Base-by-base conservation (phyloP, 805 yeast genomes). In the Clavispora phyllophila region DNA sequence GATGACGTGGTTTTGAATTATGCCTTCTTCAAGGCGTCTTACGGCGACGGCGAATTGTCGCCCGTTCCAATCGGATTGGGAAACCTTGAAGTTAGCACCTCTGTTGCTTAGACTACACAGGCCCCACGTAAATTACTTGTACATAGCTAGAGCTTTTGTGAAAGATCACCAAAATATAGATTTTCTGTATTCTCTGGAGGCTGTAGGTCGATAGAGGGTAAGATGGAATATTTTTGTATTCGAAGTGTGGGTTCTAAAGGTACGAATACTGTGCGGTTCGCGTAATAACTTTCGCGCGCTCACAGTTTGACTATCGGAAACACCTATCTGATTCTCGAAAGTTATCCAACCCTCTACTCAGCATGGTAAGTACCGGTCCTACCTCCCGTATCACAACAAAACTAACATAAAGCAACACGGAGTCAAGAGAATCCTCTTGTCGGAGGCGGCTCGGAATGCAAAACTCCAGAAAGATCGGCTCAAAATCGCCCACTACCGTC, bases 1-100 rank as follows among this genome's bases (percentile, higher is more conserved):
- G 90, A 88, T 53, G 96, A 90, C 62, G 78, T 91, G 36, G 87
- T 89, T 9, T 75, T 93, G 56, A 95, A 91, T 66, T 91, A 91
- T 63, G 87, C 98, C 0, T 91, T 91, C 61, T 91, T 91, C 75
- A 84, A 73, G 58, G 82, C 82, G n/a, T 47, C 61, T 13, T 69
- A 70, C 45, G 50, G 64, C 18, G 74, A 66, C 40, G 72, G 70
- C 1, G 70, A 66, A 37, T 60, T 70, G 51, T 63, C 63, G 12
- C 71, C 72, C 9, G 42, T 45, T 12, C 71, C 72, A 12, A 42
- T 45, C 9, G 19, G 17, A 17, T 29, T 29, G 33, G 50, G 42
- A 17, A 37, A 23, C 14, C 40, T 41, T 9, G 46, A 41, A 39
- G 17, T 48, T 29, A 42, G 29, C 35, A 50, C 45, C 8, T n/a